Conservation (phyloP, 306 rosid species). For the Cicer judaicum region DNA sequence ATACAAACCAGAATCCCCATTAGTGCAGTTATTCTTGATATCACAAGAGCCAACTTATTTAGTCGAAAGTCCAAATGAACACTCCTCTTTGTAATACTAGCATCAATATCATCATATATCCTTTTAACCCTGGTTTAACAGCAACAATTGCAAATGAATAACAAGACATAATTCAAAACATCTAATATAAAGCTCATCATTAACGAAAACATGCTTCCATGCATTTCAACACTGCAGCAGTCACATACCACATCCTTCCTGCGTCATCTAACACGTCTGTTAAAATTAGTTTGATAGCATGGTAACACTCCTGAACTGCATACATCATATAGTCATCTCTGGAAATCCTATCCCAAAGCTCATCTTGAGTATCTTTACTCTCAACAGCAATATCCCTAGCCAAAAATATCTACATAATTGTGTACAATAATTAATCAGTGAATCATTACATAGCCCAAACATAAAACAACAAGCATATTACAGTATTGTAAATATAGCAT, state of each 20-base stretch:
- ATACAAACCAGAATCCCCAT: conserved; percentile 89
- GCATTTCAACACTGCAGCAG: conserved; percentile 6
- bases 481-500: not conserved
- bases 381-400: conserved; percentile 92
- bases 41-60: conserved; percentile 77
- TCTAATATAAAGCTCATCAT: conserved; percentile 13
- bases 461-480: not conserved
- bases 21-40: conserved; percentile 84
- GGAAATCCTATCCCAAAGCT: conserved; percentile 85
- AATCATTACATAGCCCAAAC: conserved; percentile 10
- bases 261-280: conserved; percentile 74
- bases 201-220: conserved; percentile 9
- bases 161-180: conserved; percentile 30
- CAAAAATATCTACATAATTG: conserved; percentile 67
- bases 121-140: conserved; percentile 75
- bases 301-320: conserved; percentile 94
- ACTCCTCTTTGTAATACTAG: conserved; percentile 52
- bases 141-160: conserved; percentile 34
- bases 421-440: conserved; percentile 29
- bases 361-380: conserved; percentile 70
- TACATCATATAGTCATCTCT: conserved; percentile 92
- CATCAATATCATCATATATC: conserved; percentile 65
- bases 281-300: conserved; percentile 64
- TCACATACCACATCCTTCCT: conserved; percentile 82
- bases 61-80: conserved; percentile 59